Evolutionary conservation across 495 filamentous ascomycete species (phyloP), one percentile per base, ranked within the genome.

Genomic region (Neurospora tetrasperma): DNA sequence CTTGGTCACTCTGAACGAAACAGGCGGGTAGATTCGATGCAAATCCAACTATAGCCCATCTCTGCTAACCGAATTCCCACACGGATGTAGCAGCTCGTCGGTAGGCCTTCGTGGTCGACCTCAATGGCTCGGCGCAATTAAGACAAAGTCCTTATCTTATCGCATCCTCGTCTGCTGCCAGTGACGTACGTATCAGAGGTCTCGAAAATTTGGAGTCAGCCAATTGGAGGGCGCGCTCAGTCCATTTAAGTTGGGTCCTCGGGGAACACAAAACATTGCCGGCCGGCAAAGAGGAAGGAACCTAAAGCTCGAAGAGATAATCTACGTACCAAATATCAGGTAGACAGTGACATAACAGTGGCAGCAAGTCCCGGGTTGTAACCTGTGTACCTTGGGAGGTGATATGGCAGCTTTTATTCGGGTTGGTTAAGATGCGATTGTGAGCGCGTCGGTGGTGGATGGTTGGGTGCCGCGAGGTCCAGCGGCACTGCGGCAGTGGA

Each of bases 71-170:
- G 10, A 14, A 14, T 59, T 59, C 2, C 9, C 2, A 11, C 40
- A 41, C 3, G 0, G 40, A 54, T 12, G 23, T 18, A 66, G 23
- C 54, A 66, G 54, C 14, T 35, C 27, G 27, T 66, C 54, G 7
- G 6, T 18, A 35, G 18, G 3, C 54, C 6, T 35, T 16, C 1
- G 27, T 66, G 23, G 54, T 66, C 54, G 7, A 35, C 54, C 27
- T 66, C 54, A 35, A 66, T 66, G 54, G 54, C 23, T 6, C 1
- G 54, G 54, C 54, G 54, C 23, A 23, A 62, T 31, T 18, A 66
- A 66, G 54, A 31, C 43, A 12, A 16, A 40, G 66, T 39, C 27
- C 78, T 80, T 79, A 80, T 80, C 77, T 80, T 79, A 80, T 80
- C 77, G 16, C 12, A 18, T 27, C 70, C 8, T 41, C 39, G 27